Conservation (phyloP, 331 rosid species). For the Acacia concinna region DNA sequence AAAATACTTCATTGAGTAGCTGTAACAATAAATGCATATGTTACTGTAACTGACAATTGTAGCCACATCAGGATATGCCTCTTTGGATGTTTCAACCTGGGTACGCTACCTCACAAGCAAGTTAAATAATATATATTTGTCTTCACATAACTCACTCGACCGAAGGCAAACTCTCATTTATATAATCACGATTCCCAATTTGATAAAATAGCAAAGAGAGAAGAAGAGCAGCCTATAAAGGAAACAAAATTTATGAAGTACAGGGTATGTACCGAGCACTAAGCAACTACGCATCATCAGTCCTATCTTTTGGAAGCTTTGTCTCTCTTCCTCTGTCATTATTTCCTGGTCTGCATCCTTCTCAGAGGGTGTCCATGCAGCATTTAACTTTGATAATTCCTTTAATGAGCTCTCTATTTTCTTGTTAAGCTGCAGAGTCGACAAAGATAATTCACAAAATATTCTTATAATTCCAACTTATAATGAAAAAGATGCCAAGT, state of each 20-base stretch:
- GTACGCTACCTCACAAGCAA: background rate
- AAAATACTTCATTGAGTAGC: background rate
- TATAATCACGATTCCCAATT: background rate
- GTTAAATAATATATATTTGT: background rate
- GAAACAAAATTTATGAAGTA: constrained; percentile 1
- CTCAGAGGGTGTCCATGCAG: constrained; percentile 54
- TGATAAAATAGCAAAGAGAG: background rate
- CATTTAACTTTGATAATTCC: constrained; percentile 61
- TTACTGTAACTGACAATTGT: background rate
- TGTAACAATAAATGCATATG: background rate
- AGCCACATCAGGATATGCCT: background rate
- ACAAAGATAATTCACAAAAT: constrained; percentile 14
- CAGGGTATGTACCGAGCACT: constrained; percentile 61
- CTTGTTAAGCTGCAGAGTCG: constrained; percentile 55
- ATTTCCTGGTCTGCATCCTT: constrained; percentile 63
- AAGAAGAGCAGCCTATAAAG: background rate
- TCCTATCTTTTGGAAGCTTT: constrained; percentile 65
- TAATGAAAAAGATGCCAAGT: constrained; percentile 24
- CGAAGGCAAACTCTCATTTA: background rate
- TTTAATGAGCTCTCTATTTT: constrained; percentile 64
- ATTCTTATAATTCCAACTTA: constrained; percentile 14
- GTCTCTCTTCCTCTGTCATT: constrained; percentile 78
- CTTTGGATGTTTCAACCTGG: background rate
- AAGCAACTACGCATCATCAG: constrained; percentile 61
- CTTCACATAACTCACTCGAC: background rate